Percentiles rank a stretch among this genome's conserved stretches.
These are phyloP conservation scores for Sclerotiophoma versabilis DNA, from an alignment of 2,329 filamentous ascomycete genomes.

Conservation along the genomic window DNA sequence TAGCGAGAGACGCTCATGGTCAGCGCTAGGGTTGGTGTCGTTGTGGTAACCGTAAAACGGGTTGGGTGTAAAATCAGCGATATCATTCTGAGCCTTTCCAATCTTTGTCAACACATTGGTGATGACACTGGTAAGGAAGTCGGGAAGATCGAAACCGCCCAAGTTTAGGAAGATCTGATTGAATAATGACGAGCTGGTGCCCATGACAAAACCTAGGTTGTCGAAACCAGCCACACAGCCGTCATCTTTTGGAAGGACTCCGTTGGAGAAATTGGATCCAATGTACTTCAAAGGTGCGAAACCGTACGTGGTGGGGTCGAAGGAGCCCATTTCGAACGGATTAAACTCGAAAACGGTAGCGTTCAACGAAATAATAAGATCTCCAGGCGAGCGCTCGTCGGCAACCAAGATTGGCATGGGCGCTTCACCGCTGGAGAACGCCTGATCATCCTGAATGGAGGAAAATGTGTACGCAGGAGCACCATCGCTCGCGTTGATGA, in stretches of 20 bases:
- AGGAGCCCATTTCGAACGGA: conserved; percentile 80
- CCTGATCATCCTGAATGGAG: conserved; percentile 69
- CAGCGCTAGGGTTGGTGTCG: conserved; percentile 64
- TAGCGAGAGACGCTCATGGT: conserved; percentile 66
- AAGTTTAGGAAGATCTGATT: conserved; percentile 76
- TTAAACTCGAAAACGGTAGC: conserved; percentile 80
- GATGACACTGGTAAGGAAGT: conserved; percentile 61
- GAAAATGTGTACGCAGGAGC: conserved; percentile 81
- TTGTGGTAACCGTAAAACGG: conserved; percentile 75
- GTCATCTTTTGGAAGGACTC: conserved; percentile 62
- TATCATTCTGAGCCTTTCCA: conserved; percentile 69
- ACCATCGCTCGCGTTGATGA: conserved; percentile 77
- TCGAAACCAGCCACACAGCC: conserved; percentile 81
- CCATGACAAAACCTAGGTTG: conserved; percentile 83
- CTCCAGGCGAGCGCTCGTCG: conserved; percentile 69
- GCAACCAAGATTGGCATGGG: conserved; percentile 79
- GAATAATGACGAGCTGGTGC: conserved; percentile 84
- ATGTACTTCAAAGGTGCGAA: conserved; percentile 76
- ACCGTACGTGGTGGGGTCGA: conserved; percentile 73
- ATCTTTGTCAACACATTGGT: conserved; percentile 61
- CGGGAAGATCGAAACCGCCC: conserved; percentile 59
- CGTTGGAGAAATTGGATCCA: conserved; percentile 74
- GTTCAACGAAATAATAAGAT: conserved; percentile 70
- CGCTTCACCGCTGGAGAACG: conserved; percentile 68
- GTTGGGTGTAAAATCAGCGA: conserved; percentile 77